Base-by-base conservation (phyloP, 352 stramenopile species). In the Phytophthora pistaciae region DNA sequence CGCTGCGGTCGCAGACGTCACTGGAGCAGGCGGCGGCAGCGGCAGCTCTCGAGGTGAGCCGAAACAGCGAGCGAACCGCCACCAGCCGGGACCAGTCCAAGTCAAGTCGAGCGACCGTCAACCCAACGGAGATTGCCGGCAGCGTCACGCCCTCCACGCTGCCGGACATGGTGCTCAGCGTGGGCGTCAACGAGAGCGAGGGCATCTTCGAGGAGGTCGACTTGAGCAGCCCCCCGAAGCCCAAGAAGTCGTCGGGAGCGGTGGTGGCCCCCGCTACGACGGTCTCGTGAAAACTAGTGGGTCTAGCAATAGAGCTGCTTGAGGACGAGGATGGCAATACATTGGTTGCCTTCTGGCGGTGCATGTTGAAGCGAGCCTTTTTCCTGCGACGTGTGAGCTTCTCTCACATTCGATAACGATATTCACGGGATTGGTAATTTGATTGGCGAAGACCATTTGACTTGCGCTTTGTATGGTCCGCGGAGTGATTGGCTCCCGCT, bases 401-500 rank as follows among this genome's bases (percentile, higher is more conserved):
- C 69, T 59, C 67, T 18, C 10, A 66, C 66, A 42, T 5, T 53
- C 27, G 25, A 61, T 77, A 74, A 10, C 33, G 16, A 65, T n/a
- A 64, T 56, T 27, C 11, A 66, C 18, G 56, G 63, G 55, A 13
- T 66, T 0, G 0, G 16, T 5, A 6, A 42, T 75, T 42, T 84
- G 78, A 86, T 89, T 89, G 79, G 79, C 23, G 50, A 58, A 82
- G 62, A 57, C 2, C 3, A 2, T 60, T 62, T 63, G 23, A 74
- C 67, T 84, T 72, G 79, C 4, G 0, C 57, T 87, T 84, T 94
- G 85, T 92, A 91, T 84, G 64, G 65, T 49, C 18, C 53, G 56
- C 23, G 67, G 75, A 92, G 83, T 92, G 87, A 95, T 93, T 95
- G 87, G 87, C 84, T 93, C 83, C 92, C 85, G 71, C 78, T 69